Conservation (phyloP, 2,329 filamentous ascomycete species). For the Epichloe bromicola region DNA sequence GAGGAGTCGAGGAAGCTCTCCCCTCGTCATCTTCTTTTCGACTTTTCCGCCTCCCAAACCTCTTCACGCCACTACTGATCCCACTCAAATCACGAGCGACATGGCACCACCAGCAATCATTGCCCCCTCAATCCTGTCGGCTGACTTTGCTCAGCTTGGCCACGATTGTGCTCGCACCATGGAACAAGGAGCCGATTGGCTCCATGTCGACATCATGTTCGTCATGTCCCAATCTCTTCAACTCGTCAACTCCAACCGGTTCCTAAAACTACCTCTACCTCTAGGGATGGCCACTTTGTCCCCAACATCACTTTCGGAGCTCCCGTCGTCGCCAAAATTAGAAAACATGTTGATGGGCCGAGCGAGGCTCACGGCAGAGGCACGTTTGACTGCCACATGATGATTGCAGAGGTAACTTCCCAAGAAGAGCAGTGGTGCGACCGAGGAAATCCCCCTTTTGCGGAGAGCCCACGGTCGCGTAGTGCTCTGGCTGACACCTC, state of each 20-base stretch:
- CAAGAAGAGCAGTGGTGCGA: background rate
- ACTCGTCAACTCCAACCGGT: slow-evolving; percentile 12
- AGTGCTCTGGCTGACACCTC: too few species aligned
- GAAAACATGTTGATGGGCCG: slow-evolving; percentile 69
- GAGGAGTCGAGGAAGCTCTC: background rate
- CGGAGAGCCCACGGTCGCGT: too few species aligned
- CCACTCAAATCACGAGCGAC: slow-evolving; percentile 10
- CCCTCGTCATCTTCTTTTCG: background rate
- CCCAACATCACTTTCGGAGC: slow-evolving; percentile 97
- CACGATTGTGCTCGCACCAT: slow-evolving; percentile 81
- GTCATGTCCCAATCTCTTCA: background rate
- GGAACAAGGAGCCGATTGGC: slow-evolving; percentile 75
- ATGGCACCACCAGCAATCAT: slow-evolving; percentile 93
- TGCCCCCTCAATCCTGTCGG: slow-evolving; percentile 93
- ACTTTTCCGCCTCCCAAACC: background rate
- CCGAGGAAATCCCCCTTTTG: background rate
- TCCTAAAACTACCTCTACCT: background rate
- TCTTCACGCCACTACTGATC: too few species aligned
- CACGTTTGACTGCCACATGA: slow-evolving; percentile 99
- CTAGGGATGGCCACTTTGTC: slow-evolving; percentile 95
- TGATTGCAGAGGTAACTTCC: slow-evolving; percentile 76
- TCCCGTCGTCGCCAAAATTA: slow-evolving; percentile 88
- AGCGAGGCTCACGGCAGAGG: slow-evolving; percentile 59
- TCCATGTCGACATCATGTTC: slow-evolving; percentile 84
- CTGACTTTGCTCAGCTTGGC: slow-evolving; percentile 84